Conservation (phyloP, 768 basidiomycete species). For the Termitomyces sp. region DNA sequence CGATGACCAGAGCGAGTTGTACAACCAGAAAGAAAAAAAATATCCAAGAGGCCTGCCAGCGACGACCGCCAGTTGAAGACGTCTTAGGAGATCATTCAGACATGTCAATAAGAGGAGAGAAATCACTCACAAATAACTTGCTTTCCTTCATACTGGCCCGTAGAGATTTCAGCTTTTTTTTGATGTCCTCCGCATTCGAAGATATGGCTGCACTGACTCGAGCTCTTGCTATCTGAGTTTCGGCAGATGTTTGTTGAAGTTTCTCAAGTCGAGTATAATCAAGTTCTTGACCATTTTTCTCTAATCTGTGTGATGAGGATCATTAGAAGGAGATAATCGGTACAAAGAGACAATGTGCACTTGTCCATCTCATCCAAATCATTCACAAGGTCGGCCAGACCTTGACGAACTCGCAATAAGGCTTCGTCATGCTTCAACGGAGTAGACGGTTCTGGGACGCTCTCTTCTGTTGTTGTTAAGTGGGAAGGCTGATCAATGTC, state of each 20-base stretch:
- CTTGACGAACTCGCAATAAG: constrained; percentile 53
- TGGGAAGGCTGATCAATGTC: constrained; percentile 27
- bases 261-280: constrained; percentile 29
- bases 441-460: constrained; percentile 19
- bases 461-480: background rate
- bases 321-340: constrained; percentile 7
- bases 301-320: constrained; percentile 23
- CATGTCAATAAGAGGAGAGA: background rate
- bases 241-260: constrained; percentile 14
- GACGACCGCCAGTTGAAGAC: constrained; percentile 18
- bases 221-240: constrained; percentile 40
- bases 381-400: constrained; percentile 53
- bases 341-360: constrained; percentile 31
- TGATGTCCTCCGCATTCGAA: constrained; percentile 35
- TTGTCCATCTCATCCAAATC: constrained; percentile 57
- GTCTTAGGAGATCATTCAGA: constrained; percentile 11
- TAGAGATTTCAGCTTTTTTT: constrained; percentile 29
- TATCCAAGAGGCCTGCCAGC: constrained; percentile 26
- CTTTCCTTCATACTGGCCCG: constrained; percentile 34
- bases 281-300: constrained; percentile 31
- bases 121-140: constrained; percentile 34
- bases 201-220: constrained; percentile 39
- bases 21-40: constrained; percentile 32
- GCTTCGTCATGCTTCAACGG: constrained; percentile 45
- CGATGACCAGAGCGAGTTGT: constrained; percentile 43